A percentile compares a stretch with the other conserved stretches of the same genome.
Conservation (phyloP, 148 eudicot genomes). For the Tetragonia tetragonoides region DNA sequence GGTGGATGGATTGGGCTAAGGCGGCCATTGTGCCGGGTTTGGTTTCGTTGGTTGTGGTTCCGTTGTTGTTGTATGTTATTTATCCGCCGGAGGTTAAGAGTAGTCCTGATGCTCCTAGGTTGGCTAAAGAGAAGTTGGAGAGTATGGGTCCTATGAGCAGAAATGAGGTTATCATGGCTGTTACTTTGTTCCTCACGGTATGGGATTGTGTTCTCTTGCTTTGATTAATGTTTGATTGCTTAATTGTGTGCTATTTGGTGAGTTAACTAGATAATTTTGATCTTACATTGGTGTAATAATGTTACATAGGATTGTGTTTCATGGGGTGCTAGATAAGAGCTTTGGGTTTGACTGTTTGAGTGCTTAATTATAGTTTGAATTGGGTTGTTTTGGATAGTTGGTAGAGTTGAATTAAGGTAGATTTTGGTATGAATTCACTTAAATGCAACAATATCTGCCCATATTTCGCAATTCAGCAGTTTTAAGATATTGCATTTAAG, state of each 20-base stretch:
- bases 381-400: not conserved
- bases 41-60: constrained; percentile 85
- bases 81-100: constrained; percentile 88
- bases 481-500: not conserved
- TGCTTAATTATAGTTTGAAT: not conserved
- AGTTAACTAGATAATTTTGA: not conserved
- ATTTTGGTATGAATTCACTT: not conserved
- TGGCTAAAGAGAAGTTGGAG: constrained; percentile 74
- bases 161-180: constrained; percentile 86
- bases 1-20: constrained; percentile 99
- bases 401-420: not conserved
- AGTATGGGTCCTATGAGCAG: constrained; percentile 86
- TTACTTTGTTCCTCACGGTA: constrained; percentile 88
- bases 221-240: not conserved
- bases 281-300: not conserved
- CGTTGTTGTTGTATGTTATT: constrained; percentile 64
- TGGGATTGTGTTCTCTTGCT: not conserved
- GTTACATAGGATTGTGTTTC: no score
- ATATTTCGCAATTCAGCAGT: not conserved
- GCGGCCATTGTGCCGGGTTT: constrained; percentile 94
- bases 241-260: no score
- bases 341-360: not conserved
- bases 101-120: constrained; percentile 94
- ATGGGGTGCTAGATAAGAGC: not conserved
- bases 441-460: not conserved